Evolutionary conservation across 23 red algal species (phyloP).

Genomic region (Chondrus crispus): DNA sequence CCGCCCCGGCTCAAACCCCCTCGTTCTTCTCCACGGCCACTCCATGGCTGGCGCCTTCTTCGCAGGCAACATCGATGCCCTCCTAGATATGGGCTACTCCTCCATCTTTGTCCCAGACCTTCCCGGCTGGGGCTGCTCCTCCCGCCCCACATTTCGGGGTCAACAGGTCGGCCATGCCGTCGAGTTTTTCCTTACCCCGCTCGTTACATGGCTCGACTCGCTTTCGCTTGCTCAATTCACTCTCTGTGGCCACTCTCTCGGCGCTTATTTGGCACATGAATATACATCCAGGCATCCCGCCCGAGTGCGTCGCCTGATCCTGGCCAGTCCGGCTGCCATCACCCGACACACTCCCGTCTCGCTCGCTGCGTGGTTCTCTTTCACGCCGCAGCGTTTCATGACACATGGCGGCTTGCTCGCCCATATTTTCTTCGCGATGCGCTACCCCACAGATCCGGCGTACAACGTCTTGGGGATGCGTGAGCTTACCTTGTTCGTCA

Average conservation of each 20-base stretch:
- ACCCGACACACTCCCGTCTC: neutral
- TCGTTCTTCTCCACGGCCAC: constrained; percentile 52
- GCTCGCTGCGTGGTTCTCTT: neutral
- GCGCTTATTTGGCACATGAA: constrained; percentile 76
- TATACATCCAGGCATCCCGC: constrained; percentile 23
- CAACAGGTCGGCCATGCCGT: neutral
- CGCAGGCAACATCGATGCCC: constrained; percentile 9
- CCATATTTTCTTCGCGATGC: neutral
- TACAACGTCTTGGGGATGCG: constrained; percentile 44
- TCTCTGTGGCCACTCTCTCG: constrained; percentile 77
- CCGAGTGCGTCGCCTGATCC: constrained; percentile 7
- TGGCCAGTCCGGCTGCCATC: constrained; percentile 69
- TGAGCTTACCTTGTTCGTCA: neutral
- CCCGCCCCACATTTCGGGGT: constrained; percentile 6
- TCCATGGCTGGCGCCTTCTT: constrained; percentile 35
- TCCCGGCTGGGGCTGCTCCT: constrained; percentile 44
- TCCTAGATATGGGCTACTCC: constrained; percentile 4
- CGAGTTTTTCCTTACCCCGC: constrained; percentile 8
- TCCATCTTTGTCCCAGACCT: constrained; percentile 31
- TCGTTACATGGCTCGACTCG: neutral
- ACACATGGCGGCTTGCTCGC: constrained; percentile 30
- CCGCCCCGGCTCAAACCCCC: neutral
- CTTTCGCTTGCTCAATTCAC: neutral
- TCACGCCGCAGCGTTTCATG: constrained; percentile 42
- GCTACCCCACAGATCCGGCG: neutral